phyloP scores from a whole-genome alignment of 2,329 filamentous ascomycete species.

The Cadophora sp. region DNA sequence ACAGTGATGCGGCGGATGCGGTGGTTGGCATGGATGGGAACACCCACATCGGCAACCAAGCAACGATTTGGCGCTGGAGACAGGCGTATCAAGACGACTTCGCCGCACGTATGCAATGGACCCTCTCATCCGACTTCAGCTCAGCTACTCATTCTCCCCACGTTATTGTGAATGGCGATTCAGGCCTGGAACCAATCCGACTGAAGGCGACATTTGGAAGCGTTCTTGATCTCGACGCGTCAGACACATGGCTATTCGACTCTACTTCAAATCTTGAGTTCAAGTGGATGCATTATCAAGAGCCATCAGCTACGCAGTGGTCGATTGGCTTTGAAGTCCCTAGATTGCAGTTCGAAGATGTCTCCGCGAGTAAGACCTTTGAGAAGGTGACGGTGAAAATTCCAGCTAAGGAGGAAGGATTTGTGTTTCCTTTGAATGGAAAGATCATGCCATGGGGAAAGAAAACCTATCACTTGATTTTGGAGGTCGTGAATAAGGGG shows the following conservation, averaged over 20 bases:
- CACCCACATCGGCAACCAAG: conserved; percentile 50
- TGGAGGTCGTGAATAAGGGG: conserved; percentile 56
- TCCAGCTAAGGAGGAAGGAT: conserved; percentile 51
- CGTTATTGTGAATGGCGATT: conserved; percentile 50
- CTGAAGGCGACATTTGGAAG: too few species aligned
- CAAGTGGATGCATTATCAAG: conserved; percentile 58
- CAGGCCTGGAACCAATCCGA: conserved; percentile 29
- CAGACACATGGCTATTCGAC: not conserved
- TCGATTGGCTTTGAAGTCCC: conserved; percentile 49
- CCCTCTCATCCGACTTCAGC: conserved; percentile 45
- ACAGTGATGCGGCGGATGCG: conserved; percentile 46
- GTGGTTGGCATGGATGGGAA: conserved; percentile 46
- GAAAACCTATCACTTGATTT: conserved; percentile 55
- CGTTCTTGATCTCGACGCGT: too few species aligned
- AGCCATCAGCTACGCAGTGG: conserved; percentile 52
- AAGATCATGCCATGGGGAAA: conserved; percentile 35
- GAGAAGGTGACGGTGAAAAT: conserved; percentile 48
- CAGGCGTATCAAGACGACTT: conserved; percentile 59
- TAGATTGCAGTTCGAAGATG: conserved; percentile 45
- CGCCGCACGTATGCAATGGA: conserved; percentile 57
- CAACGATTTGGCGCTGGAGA: conserved; percentile 61
- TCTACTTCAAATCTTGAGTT: conserved; percentile 46
- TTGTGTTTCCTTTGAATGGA: conserved; percentile 46
- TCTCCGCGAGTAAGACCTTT: conserved; percentile 37
- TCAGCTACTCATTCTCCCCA: conserved; percentile 56